A percentile compares a stretch with the other conserved stretches of the same genome.
phyloP scores from a whole-genome alignment of 805 yeast genomes.

The Zygosaccharomyces lentus region DNA sequence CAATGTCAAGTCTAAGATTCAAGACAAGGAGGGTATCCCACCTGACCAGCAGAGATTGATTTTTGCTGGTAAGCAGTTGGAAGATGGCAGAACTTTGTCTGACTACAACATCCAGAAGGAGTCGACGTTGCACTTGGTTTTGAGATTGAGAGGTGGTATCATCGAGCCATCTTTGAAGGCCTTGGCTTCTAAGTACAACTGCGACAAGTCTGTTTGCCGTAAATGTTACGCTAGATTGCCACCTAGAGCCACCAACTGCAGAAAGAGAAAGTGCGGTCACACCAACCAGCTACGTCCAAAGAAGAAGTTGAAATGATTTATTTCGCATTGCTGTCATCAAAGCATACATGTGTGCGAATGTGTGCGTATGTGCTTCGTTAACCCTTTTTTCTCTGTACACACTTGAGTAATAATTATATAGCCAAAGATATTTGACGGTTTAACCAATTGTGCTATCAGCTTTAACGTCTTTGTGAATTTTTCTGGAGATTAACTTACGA shows the following conservation, averaged over 20 bases:
- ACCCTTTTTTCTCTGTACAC: conserved; percentile 16
- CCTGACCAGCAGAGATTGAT: conserved; percentile 99
- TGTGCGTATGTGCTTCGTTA: conserved; percentile 15
- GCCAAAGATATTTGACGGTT: conserved; percentile 15
- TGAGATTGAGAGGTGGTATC: conserved; percentile 98
- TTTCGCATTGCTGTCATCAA: conserved; percentile 32
- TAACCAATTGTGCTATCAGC: neutral
- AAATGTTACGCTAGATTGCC: conserved; percentile 99
- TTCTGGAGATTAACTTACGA: neutral
- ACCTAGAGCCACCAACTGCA: conserved; percentile 99
- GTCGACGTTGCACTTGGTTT: conserved; percentile 93
- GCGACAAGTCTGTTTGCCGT: conserved; percentile 99
- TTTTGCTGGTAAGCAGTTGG: conserved; percentile 99
- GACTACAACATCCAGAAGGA: conserved; percentile 99
- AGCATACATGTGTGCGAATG: conserved; percentile 9
- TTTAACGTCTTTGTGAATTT: neutral
- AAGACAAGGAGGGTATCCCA: conserved; percentile 99
- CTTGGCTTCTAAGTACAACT: conserved; percentile 99
- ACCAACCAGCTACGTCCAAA: conserved; percentile 99
- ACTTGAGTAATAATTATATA: conserved; percentile 14
- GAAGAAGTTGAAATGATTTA: conserved; percentile 93
- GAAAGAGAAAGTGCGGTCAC: conserved; percentile 99
- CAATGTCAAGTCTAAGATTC: conserved; percentile 97
- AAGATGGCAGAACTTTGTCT: conserved; percentile 97
- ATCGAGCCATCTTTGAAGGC: conserved; percentile 99